Base-by-base conservation (phyloP, 202 grass and related monocot species). In the Eragrostis tef region DNA sequence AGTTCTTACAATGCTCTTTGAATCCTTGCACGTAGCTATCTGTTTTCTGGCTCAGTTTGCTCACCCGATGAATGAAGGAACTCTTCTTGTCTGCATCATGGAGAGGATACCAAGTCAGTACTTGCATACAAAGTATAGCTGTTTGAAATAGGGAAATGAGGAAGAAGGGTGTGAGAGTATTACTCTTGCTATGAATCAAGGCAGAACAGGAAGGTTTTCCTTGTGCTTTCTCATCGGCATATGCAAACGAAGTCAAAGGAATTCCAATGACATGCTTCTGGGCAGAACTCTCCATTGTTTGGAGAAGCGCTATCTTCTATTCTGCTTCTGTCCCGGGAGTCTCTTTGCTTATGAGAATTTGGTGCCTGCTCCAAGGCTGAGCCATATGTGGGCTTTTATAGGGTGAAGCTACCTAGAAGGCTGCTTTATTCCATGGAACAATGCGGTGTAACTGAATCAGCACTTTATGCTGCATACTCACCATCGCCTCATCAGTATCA, bases 1-100 rank as follows among this genome's bases (percentile, higher is more conserved):
- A 64, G 67, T 77, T 27, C 48, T 93, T 83, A 93, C 93, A 83
- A 79, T 96, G 93, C 62, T 89, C 86, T 75, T 87, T 85, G 83
- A 93, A 84, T 43, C 88, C 93, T 74, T 94, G 88, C 46, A 87
- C 58, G 29, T 88, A 91, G 53, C 11, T 89, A 19, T 93, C 80
- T 80, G 85, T 87, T 88, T 82, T 88, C 22, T 88, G 69, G 46
- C 88, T 86, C 60, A 92, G 54, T 62, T 77, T 91, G 82, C 59
- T 87, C 81, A 96, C 85, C 64, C 80, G 85, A 29, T 83, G 57
- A 76, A 86, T 79, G 48, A 89, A 69, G 26, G 73, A 91, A 52
- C 88, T 78, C 81, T 87, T 89, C 74, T 83, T 89, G 22, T 87
- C 87, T 91, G 77, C 5, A 67, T 65, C 42, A 78, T 27, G 21